Base-by-base conservation (phyloP, 176 grass and related monocot species). In the Avena eriantha region DNA sequence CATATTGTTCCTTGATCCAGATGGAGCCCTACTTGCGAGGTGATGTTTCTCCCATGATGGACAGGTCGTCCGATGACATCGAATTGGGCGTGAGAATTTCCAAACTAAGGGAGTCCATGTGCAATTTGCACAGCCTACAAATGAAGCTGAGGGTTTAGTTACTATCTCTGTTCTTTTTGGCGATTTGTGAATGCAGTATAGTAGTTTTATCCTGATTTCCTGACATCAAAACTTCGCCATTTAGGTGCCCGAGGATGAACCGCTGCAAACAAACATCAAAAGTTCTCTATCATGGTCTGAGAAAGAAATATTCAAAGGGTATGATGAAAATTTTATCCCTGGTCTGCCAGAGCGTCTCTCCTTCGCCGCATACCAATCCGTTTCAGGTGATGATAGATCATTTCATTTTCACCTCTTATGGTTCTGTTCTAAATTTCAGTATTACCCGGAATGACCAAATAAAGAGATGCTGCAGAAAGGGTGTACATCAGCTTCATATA, bases 1-100 rank as follows among this genome's bases (percentile, higher is more conserved):
- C 75, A 90, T 77, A 85, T 73, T 90, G 61, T 90, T 94, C 70
- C 78, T 89, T 88, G 69, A 91, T 94, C 82, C 92, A 96, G 92
- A 98, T 98, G 92, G 96, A 96, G 80, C 93, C 96, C 26, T 98
- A 98, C 83, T 89, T 98, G 65, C 61, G 88, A 14, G 96, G 96
- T 53, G 69, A 78, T 55, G 82, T 96, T 88, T 88, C 93, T 85
- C 93, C 93, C 81, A 71, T 94, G 55, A 71, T 88, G 78, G 96
- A 98, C 82, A 73, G 63, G 36, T 71, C 90, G 80, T 73, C 70
- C 55, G 65, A 92, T n/a, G 76, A 56, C 22, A 88, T 57, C 65
- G 87, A 76, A 80, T 82, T 96, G 78, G 85, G 73, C 31, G 66
- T 33, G 54, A 98, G 77, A 96, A 78, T 94, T 59, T 88, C 82